These are phyloP conservation scores for Solioccasus polychromus DNA, from an alignment of 768 basidiomycete genomes.

Conservation along the genomic window DNA sequence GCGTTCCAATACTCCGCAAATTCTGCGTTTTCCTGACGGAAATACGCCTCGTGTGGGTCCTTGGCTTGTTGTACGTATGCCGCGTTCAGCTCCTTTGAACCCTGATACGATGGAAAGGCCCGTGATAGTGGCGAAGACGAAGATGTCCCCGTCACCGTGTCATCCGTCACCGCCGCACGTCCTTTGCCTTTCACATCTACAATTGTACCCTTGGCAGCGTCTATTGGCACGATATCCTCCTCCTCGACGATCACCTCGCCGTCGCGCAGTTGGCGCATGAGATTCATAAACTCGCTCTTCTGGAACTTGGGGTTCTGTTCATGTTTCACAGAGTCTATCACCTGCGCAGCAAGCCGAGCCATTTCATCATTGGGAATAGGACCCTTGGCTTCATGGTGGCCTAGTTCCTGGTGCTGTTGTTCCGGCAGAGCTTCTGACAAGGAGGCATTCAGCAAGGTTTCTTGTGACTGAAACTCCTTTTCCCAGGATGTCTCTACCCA, in stretches of 20 bases:
- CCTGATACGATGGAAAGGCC: constrained; percentile 16
- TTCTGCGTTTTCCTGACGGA: constrained; percentile 68
- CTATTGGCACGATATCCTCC: constrained; percentile 67
- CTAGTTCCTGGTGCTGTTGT: constrained; percentile 13
- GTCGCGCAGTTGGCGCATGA: constrained; percentile 86
- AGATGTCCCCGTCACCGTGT: background rate
- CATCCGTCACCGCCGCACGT: constrained; percentile 34
- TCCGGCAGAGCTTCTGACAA: constrained; percentile 4
- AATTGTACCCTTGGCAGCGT: constrained; percentile 15
- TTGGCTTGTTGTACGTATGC: constrained; percentile 20
- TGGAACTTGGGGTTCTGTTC: constrained; percentile 83
- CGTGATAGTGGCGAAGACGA: constrained; percentile 8
- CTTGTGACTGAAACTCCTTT: constrained; percentile 60
- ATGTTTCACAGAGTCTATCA: constrained; percentile 71
- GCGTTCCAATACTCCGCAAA: constrained; percentile 59
- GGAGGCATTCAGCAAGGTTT: constrained; percentile 36
- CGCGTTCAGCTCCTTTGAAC: constrained; percentile 14
- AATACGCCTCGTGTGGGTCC: constrained; percentile 64
- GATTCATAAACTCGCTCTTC: constrained; percentile 76
- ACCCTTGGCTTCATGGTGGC: constrained; percentile 30
- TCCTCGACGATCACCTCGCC: constrained; percentile 75
- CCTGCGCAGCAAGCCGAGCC: constrained; percentile 72
- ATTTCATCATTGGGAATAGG: constrained; percentile 55
- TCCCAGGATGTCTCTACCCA: constrained; percentile 48
- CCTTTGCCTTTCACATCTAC: constrained; percentile 68